Conservation (phyloP, 257 asterid species). For the Solanum habrochaites region DNA sequence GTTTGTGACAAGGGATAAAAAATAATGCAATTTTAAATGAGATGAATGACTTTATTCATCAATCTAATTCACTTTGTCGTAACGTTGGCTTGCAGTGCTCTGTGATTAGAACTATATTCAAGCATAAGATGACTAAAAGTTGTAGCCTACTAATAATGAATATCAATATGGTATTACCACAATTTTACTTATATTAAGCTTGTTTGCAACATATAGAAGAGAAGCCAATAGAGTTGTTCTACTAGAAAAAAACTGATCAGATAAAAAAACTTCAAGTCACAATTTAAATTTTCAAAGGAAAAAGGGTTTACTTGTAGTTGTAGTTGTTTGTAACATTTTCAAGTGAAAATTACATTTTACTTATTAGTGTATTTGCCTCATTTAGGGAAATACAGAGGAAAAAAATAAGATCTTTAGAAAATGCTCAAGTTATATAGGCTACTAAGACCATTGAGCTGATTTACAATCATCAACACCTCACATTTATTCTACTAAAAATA, state of each 20-base stretch:
- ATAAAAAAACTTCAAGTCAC: neutral
- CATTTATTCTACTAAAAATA: no score
- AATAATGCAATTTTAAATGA: neutral
- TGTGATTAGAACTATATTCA: neutral
- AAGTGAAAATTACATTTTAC: neutral
- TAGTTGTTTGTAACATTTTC: neutral
- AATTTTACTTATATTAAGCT: neutral
- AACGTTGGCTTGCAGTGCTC: neutral
- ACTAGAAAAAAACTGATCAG: neutral
- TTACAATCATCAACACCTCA: no score
- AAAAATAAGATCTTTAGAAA: no score
- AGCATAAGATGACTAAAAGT: no score
- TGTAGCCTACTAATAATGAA: no score
- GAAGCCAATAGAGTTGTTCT: neutral
- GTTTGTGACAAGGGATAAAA: neutral
- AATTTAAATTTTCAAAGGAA: neutral
- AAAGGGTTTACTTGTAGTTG: neutral
- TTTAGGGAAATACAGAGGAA: no score
- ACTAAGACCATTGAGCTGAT: no score
- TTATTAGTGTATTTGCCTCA: neutral
- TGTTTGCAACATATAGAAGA: neutral
- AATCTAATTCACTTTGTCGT: neutral
- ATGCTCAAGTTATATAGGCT: no score
- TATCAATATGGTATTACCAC: no score
- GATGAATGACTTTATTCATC: neutral